Evolutionary conservation across 176 grass and related monocot species (phyloP), one percentile per base, ranked within the genome.

Genomic region (Ananas comosus): DNA sequence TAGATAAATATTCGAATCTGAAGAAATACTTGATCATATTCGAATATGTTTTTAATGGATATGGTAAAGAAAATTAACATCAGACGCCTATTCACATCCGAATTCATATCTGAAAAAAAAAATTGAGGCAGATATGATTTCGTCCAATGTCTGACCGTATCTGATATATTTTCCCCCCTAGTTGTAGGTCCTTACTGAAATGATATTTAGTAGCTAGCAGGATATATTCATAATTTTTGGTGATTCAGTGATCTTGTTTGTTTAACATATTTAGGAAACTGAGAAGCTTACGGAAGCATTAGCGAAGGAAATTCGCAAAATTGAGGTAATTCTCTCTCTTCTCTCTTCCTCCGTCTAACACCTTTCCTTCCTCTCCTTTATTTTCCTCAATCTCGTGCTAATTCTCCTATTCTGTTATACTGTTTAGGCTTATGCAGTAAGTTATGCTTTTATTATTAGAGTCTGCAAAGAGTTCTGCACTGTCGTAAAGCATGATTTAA

Each of bases 251-350:
- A 42, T 25, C 18, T 75, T 70, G 29, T 24, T 70, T 54, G 23
- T 64, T 51, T 1, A 12, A 27, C 64, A 72, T 77, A 66, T 67
- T 1, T 42, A 91, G 89, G 80, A 83, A 49, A 88, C 85, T 27
- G 73, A 91, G 12, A 52, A 80, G 52, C 67, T 91, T 19, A 65
- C 81, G 58, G 79, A 79, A 24, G 79, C 76, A 12, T 27, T 91
- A 68, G 68, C 82, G 19, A 78, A 85, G 79, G 87, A 85, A 78
- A 79, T 88, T 78, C 79, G 71, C 17, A 74, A 67, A 51, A 56
- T 74, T 69, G 89, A 87, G 85, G 85, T 91, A 76, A 48, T 11
- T 16, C 77, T 72, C 42, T 67, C 48, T 76, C 13, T 27, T 12
- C 12, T 22, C 33, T 42, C 4, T 42, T 4, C 4, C 33, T 42